phyloP scores from a whole-genome alignment of 1,284 basidiomycete genomes.

The Melampsora occidentalis region DNA sequence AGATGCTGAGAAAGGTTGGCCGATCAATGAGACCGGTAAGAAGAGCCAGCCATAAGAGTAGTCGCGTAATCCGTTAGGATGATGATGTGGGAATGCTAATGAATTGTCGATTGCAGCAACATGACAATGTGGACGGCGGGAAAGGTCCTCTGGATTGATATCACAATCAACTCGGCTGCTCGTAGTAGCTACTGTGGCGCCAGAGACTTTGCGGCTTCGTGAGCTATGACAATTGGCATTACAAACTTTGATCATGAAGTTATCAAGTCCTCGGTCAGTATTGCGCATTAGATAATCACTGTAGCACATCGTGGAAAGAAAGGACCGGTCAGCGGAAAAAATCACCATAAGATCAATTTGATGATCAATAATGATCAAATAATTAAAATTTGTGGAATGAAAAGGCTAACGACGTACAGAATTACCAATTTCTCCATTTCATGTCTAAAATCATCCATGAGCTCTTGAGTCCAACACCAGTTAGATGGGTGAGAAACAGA shows the following conservation, averaged over 20 bases:
- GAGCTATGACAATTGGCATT: slow-evolving; percentile 25
- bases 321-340: not conserved
- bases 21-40: slow-evolving; percentile 78
- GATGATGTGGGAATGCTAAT: slow-evolving; percentile 68
- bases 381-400: too few species aligned
- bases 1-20: slow-evolving; percentile 74
- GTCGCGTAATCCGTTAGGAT: slow-evolving; percentile 81
- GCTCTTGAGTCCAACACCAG: slow-evolving; percentile 67
- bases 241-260: slow-evolving; percentile 54
- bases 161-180: slow-evolving; percentile 30
- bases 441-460: slow-evolving; percentile 76
- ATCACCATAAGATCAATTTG: not conserved
- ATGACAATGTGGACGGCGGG: slow-evolving; percentile 63
- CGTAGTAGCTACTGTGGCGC: slow-evolving; percentile 39
- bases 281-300: slow-evolving; percentile 83
- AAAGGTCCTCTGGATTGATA: slow-evolving; percentile 19
- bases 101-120: slow-evolving; percentile 82
- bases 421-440: slow-evolving; percentile 87
- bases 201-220: slow-evolving; percentile 23
- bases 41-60: slow-evolving; percentile 91
- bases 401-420: slow-evolving; percentile 56
- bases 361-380: too few species aligned
- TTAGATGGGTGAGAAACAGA: slow-evolving; percentile 49
- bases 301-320: slow-evolving; percentile 11
- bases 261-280: slow-evolving; percentile 59